Evolutionary conservation across 371 early-diverging fungal species (phyloP).

Genomic region (Dipsacomyces acuminosporus): DNA sequence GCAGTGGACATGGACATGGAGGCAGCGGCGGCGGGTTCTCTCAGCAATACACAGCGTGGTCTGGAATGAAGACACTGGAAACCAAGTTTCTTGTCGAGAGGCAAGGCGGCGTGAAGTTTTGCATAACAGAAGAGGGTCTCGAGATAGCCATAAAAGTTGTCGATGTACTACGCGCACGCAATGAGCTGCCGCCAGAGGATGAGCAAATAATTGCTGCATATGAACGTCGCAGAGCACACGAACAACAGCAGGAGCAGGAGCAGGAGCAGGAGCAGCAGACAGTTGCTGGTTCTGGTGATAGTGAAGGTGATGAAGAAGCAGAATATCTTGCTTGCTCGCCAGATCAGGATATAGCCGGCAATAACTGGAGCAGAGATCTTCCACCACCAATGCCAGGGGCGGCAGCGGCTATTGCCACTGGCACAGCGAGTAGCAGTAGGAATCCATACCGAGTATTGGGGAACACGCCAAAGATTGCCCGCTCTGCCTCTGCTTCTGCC

Average conservation of each 20-base stretch:
- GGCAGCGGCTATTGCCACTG: background rate
- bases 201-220: background rate
- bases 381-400: slow-evolving; percentile 9
- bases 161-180: slow-evolving; percentile 35
- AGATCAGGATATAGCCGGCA: background rate
- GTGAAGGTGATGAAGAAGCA: background rate
- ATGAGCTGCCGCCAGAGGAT: slow-evolving; percentile 29
- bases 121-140: slow-evolving; percentile 70
- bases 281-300: no score
- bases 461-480: background rate
- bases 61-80: slow-evolving; percentile 64
- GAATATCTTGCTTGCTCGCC: background rate
- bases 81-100: slow-evolving; percentile 65
- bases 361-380: background rate
- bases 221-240: background rate
- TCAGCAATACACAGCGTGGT: slow-evolving; percentile 71
- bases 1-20: background rate
- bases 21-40: background rate
- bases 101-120: slow-evolving; percentile 55
- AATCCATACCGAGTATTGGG: background rate
- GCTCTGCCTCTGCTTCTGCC: no score
- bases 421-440: background rate
- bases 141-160: slow-evolving; percentile 56
- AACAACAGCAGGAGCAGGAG: background rate
- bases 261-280: background rate